Conservation (phyloP, 805 yeast species). For the Metahyphopichia silvanorum region DNA sequence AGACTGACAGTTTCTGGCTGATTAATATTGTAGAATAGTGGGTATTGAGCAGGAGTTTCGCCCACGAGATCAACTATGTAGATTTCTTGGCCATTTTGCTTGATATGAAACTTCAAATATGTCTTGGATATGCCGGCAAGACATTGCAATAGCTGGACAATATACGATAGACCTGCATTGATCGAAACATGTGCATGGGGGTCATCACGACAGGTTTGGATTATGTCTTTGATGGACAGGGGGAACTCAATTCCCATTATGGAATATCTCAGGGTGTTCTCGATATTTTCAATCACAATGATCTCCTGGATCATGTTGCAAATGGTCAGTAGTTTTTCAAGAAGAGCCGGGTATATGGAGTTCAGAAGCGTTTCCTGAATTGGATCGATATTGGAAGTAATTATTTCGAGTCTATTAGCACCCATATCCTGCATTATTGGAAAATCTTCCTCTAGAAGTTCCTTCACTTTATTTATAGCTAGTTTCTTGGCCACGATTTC, state of each 20-base stretch:
- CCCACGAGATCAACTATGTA: slow-evolving; percentile 21
- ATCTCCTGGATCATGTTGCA: slow-evolving; percentile 19
- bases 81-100: slow-evolving; percentile 16
- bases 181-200: slow-evolving; percentile 10
- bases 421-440: slow-evolving; percentile 11
- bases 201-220: slow-evolving; percentile 27
- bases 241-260: slow-evolving; percentile 38
- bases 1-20: slow-evolving; percentile 11
- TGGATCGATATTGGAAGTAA: slow-evolving; percentile 25
- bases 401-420: slow-evolving; percentile 21
- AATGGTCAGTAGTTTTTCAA: slow-evolving; percentile 10
- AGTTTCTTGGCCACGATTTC: slow-evolving; percentile 20
- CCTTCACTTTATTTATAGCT: slow-evolving; percentile 14
- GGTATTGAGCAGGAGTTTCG: slow-evolving; percentile 11
- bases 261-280: slow-evolving; percentile 19
- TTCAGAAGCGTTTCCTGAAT: slow-evolving; percentile 18
- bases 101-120: slow-evolving; percentile 26
- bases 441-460: slow-evolving; percentile 12
- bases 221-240: slow-evolving; percentile 23
- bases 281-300: slow-evolving; percentile 22
- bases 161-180: slow-evolving; percentile 30
- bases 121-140: slow-evolving; percentile 24
- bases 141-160: slow-evolving; percentile 22
- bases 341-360: slow-evolving; percentile 19
- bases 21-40: slow-evolving; percentile 23